Conservation (phyloP, 768 basidiomycete genomes). For the Rhodotorula toruloides region DNA sequence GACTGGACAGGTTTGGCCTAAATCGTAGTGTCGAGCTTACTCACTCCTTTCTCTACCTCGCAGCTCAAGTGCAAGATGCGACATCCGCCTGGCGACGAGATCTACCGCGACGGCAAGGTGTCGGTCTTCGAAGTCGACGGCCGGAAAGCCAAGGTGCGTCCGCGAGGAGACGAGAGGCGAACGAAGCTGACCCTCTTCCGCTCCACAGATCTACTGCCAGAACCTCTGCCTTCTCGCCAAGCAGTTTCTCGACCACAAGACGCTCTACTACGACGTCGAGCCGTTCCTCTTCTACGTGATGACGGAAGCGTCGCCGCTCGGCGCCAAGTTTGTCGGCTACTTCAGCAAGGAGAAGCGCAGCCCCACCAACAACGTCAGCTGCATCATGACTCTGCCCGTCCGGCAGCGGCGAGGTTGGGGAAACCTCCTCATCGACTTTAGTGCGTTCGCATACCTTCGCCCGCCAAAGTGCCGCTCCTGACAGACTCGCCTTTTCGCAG, state of each 20-base stretch:
- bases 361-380: conserved; percentile 93
- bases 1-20: not conserved
- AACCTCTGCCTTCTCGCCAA: conserved; percentile 95
- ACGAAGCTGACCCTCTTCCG: not conserved
- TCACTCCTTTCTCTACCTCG: not conserved
- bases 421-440: conserved; percentile 94
- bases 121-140: conserved; percentile 98
- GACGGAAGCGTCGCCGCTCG: conserved; percentile 73
- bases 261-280: conserved; percentile 97
- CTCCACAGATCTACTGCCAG: conserved; percentile 85
- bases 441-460: conserved; percentile 55
- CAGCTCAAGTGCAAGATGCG: conserved; percentile 91
- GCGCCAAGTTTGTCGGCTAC: conserved; percentile 93
- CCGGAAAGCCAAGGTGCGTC: conserved; percentile 77
- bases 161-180: conserved; percentile 38
- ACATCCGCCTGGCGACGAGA: conserved; percentile 97
- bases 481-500: conserved; percentile 49
- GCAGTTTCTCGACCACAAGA: conserved; percentile 99
- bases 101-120: conserved; percentile 79
- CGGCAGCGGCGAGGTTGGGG: conserved; percentile 95
- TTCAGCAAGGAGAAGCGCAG: conserved; percentile 98
- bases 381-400: conserved; percentile 98
- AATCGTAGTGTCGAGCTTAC: not conserved
- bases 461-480: too few relatives aligned
- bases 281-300: conserved; percentile 99